Conservation (phyloP, 139 green algal species). For the Spirogloea muscicola region DNA sequence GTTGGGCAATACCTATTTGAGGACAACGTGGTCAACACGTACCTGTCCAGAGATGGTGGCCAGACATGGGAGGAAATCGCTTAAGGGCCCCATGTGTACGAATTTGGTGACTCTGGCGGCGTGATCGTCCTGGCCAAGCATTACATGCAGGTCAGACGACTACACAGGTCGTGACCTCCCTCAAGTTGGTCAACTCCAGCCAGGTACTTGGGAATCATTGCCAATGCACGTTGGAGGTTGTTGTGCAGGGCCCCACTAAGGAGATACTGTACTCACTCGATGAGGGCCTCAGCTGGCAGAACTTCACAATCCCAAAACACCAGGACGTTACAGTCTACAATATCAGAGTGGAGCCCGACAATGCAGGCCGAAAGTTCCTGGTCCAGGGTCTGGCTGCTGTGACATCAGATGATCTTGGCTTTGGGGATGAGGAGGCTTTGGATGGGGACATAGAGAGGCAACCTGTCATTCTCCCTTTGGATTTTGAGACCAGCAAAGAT, state of each 20-base stretch:
- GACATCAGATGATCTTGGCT: background rate
- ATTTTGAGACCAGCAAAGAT: background rate
- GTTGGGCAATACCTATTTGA: slow-evolving; percentile 57
- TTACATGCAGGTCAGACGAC: too few relatives aligned
- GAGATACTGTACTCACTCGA: slow-evolving; percentile 73
- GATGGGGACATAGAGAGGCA: background rate
- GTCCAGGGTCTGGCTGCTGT: slow-evolving; percentile 60
- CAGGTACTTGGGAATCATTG: too few relatives aligned
- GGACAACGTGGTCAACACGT: slow-evolving; percentile 52
- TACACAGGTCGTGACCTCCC: too few relatives aligned
- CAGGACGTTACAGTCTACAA: slow-evolving; percentile 76
- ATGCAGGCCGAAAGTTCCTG: slow-evolving; percentile 75
- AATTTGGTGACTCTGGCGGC: slow-evolving; percentile 88
- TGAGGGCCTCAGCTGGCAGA: slow-evolving; percentile 78
- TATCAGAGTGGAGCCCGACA: slow-evolving; percentile 65
- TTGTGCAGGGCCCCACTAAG: slow-evolving; percentile 26
- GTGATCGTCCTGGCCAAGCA: slow-evolving; percentile 79
- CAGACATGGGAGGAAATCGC: slow-evolving; percentile 82
- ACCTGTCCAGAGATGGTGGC: slow-evolving; percentile 73
- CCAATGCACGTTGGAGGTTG: too few relatives aligned
- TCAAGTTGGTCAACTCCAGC: too few relatives aligned
- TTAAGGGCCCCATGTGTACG: slow-evolving; percentile 75
- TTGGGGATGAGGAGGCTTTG: background rate
- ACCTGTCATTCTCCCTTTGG: background rate
- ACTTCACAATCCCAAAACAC: slow-evolving; percentile 51